Conservation (phyloP, 306 rosid species). For the Acacia confusa region DNA sequence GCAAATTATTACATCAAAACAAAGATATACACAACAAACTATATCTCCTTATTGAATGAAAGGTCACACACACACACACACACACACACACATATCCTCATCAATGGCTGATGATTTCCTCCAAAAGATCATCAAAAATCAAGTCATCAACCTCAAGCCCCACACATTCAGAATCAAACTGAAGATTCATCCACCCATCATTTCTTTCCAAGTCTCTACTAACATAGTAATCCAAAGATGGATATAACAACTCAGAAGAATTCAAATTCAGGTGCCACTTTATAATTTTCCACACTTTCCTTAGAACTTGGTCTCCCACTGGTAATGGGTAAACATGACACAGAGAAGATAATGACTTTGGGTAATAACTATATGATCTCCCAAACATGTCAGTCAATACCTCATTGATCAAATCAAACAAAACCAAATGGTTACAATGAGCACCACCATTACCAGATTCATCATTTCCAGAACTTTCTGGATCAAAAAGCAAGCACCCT, state of each 20-base stretch:
- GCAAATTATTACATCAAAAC: background rate
- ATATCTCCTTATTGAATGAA: background rate
- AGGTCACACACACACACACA: background rate
- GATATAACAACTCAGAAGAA: conserved; percentile 27
- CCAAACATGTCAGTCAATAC: conserved; percentile 64
- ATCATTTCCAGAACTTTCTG: conserved; percentile 46
- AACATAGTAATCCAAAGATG: conserved; percentile 55
- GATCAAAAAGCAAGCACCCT: conserved; percentile 53
- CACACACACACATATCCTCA: background rate
- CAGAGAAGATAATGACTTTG: conserved; percentile 48
- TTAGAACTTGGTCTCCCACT: conserved; percentile 46
- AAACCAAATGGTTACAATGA: conserved; percentile 53
- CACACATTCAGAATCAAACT: conserved; percentile 74
- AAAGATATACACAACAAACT: background rate
- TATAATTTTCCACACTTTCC: conserved; percentile 62
- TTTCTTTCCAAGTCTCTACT: conserved; percentile 56
- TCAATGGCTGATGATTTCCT: conserved; percentile 40
- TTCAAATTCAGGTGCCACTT: conserved; percentile 53
- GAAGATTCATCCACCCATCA: conserved; percentile 87
- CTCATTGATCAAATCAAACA: conserved; percentile 79
- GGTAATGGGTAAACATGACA: conserved; percentile 51
- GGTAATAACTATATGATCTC: conserved; percentile 63
- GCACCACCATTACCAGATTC: conserved; percentile 8
- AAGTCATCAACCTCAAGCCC: conserved; percentile 75
- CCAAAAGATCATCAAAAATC: conserved; percentile 71